phyloP scores from a whole-genome alignment of 2,329 filamentous ascomycete genomes.

The Spiromastix sp. region DNA sequence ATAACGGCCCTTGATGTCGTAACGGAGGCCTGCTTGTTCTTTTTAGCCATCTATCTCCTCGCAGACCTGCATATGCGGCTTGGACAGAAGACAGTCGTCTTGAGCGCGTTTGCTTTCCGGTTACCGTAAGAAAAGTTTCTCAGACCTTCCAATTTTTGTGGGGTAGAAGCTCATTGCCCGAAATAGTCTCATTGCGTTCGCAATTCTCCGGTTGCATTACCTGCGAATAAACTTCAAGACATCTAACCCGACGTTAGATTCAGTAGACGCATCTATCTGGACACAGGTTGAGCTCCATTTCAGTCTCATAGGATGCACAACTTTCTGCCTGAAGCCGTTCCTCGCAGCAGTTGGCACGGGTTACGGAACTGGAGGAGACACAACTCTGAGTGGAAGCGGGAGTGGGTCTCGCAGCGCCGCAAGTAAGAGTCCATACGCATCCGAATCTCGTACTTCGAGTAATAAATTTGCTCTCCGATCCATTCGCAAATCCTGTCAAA shows the following conservation, averaged over 20 bases:
- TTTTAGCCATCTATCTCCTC: conserved; percentile 20
- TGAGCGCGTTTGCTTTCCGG: conserved; percentile 24
- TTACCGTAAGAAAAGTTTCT: conserved; percentile 23
- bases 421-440: neutral
- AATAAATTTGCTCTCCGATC: conserved; percentile 1
- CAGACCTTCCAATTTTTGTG: neutral
- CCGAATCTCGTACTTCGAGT: neutral
- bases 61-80: conserved; percentile 23
- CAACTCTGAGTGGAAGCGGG: conserved; percentile 2
- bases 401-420: too few species aligned
- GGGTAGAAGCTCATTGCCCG: conserved; percentile 3
- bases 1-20: conserved; percentile 26
- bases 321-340: conserved; percentile 27
- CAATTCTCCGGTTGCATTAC: conserved; percentile 25
- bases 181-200: conserved; percentile 26
- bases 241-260: conserved; percentile 25
- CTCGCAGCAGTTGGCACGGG: conserved; percentile 27
- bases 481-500: too few species aligned
- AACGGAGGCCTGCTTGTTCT: conserved; percentile 24
- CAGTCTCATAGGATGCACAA: conserved; percentile 26
- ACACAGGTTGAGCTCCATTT: conserved; percentile 27
- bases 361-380: conserved; percentile 25
- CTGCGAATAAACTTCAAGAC: conserved; percentile 20
- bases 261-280: conserved; percentile 25
- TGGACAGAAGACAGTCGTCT: conserved; percentile 22